A percentile compares a stretch with the other conserved stretches of the same genome.
Evolutionary conservation across 345 rosid genomes (phyloP).

Genomic region (Leavenworthia alabamica): DNA sequence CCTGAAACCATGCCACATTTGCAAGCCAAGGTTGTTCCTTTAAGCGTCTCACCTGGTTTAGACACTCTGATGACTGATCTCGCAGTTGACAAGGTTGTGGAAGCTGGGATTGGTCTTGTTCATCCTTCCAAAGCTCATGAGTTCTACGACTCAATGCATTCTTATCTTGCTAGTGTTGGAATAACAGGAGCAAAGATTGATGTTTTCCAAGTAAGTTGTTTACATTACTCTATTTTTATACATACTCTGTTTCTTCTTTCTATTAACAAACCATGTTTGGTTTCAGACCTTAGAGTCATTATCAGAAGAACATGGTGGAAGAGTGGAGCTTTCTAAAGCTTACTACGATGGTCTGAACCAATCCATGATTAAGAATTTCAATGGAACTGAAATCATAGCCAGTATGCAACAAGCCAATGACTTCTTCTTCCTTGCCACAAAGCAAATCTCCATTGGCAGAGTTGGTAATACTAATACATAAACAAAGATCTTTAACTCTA

Average conservation of each 20-base stretch:
- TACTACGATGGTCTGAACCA: slow-evolving; percentile 56
- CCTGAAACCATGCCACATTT: slow-evolving; percentile 47
- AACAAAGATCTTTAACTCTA: not conserved
- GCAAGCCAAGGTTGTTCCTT: slow-evolving; percentile 38
- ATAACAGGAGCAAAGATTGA: slow-evolving; percentile 77
- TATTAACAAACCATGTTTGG: not conserved
- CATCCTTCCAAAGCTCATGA: slow-evolving; percentile 59
- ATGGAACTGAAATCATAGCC: slow-evolving; percentile 60
- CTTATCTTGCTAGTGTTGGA: slow-evolving; percentile 58
- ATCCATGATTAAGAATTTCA: slow-evolving; percentile 70
- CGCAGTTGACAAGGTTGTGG: slow-evolving; percentile 63
- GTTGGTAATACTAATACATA: slow-evolving; percentile 53
- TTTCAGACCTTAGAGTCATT: slow-evolving; percentile 61
- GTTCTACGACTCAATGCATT: slow-evolving; percentile 75
- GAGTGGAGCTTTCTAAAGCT: slow-evolving; percentile 68
- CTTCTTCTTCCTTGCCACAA: slow-evolving; percentile 80
- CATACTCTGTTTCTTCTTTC: not conserved
- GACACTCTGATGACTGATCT: slow-evolving; percentile 64
- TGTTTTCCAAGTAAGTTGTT: slow-evolving; percentile 65
- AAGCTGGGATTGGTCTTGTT: slow-evolving; percentile 77
- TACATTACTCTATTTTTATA: not conserved
- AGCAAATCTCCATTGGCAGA: slow-evolving; percentile 78
- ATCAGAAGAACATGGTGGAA: slow-evolving; percentile 70
- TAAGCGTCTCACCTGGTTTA: slow-evolving; percentile 52
- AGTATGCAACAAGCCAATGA: slow-evolving; percentile 97